Percentiles rank a stretch among this genome's conserved stretches.
phyloP scores from a whole-genome alignment of 2,329 filamentous ascomycete species.

The Myrmaecium sp. region DNA sequence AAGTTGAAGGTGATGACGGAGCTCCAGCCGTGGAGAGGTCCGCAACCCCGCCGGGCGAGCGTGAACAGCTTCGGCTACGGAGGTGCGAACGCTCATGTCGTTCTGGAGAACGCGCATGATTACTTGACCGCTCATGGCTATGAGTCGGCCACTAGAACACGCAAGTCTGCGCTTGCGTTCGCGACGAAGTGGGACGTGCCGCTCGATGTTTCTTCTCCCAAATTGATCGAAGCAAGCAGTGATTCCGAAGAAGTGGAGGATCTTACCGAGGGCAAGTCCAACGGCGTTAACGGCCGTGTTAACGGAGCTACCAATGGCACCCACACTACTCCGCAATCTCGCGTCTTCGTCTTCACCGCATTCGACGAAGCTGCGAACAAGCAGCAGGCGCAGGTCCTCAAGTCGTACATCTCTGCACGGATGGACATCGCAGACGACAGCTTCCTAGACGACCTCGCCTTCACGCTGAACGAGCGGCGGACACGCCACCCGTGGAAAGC shows the following conservation, averaged over 20 bases:
- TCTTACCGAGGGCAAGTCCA: too few species aligned
- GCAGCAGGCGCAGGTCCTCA: neutral
- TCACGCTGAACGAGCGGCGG: slow-evolving; percentile 4
- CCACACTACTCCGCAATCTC: neutral
- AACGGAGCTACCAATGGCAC: slow-evolving; percentile 1
- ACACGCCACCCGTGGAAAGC: slow-evolving; percentile 2
- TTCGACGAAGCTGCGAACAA: slow-evolving; percentile 3
- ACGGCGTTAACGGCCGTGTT: neutral
- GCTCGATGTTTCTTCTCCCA: too few species aligned
- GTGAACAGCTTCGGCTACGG: slow-evolving; percentile 11
- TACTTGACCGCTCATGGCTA: too few species aligned
- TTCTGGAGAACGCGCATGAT: slow-evolving; percentile 8
- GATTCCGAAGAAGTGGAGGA: too few species aligned
- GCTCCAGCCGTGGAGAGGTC: slow-evolving; percentile 5
- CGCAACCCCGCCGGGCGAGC: slow-evolving; percentile 5
- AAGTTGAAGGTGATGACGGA: slow-evolving; percentile 6
- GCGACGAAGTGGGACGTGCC: too few species aligned
- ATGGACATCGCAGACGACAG: slow-evolving; percentile 1
- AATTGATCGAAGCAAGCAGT: too few species aligned
- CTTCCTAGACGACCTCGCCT: slow-evolving; percentile 5
- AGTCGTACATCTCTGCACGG: neutral
- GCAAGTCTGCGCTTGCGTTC: too few species aligned
- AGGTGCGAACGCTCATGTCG: slow-evolving; percentile 13
- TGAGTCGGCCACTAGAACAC: too few species aligned
- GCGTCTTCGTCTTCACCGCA: slow-evolving; percentile 1